phyloP scores from a whole-genome alignment of 495 filamentous ascomycete species.

The Arthonia radiata region DNA sequence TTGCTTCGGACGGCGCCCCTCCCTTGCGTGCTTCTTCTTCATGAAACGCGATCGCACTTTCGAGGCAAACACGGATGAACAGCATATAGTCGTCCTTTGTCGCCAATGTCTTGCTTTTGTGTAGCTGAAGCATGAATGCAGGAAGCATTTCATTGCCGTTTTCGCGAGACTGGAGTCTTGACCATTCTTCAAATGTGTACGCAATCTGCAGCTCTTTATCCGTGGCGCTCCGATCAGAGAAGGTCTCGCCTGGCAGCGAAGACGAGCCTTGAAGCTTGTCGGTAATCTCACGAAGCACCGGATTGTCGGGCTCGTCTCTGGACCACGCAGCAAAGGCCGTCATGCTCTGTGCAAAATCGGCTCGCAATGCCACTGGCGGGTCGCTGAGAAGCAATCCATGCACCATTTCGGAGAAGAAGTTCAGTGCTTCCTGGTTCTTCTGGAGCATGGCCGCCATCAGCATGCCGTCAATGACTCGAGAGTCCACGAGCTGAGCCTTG shows the following conservation, averaged over 20 bases:
- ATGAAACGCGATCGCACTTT: slow-evolving; percentile 48
- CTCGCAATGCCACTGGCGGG: slow-evolving; percentile 45
- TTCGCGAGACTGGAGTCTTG: slow-evolving; percentile 45
- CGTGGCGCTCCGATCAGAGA: slow-evolving; percentile 9
- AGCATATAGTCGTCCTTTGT: slow-evolving; percentile 45
- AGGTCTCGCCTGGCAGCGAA: no score
- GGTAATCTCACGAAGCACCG: slow-evolving; percentile 40
- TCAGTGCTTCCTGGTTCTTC: slow-evolving; percentile 40
- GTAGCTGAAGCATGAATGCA: slow-evolving; percentile 68
- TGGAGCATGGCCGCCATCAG: slow-evolving; percentile 43
- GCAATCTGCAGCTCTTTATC: slow-evolving; percentile 56
- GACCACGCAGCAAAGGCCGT: slow-evolving; percentile 69
- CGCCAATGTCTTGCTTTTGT: slow-evolving; percentile 41
- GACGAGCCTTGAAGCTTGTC: slow-evolving; percentile 41
- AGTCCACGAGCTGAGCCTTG: slow-evolving; percentile 46
- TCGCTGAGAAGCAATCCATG: slow-evolving; percentile 55
- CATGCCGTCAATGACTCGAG: slow-evolving; percentile 54
- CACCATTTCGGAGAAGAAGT: slow-evolving; percentile 51
- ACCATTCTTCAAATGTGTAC: slow-evolving; percentile 89
- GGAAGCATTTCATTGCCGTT: slow-evolving; percentile 42
- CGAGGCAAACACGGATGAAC: slow-evolving; percentile 64
- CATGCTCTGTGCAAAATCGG: slow-evolving; percentile 65
- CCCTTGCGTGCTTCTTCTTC: slow-evolving; percentile 32
- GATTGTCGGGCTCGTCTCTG: slow-evolving; percentile 38
- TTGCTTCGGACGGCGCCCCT: slow-evolving; percentile 34